Evolutionary conservation across 345 rosid genomes (phyloP), one percentile per base, ranked within the genome.

Genomic region (Psidium guajava): DNA sequence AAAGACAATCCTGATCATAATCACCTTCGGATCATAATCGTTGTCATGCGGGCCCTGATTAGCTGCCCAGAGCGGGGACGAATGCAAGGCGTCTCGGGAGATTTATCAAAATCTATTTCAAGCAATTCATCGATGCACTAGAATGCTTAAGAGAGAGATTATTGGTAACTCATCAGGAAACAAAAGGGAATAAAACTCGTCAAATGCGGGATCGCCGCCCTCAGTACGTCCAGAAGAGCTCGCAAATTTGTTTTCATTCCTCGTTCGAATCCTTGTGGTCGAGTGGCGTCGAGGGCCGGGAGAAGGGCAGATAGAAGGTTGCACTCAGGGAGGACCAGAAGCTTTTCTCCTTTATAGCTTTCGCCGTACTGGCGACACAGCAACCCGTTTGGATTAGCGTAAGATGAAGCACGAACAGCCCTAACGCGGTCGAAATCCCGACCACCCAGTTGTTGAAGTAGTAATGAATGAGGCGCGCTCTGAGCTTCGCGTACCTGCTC

Each of bases 371-470:
- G 6, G 80, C 80, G 3, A 69, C 80, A 2, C 80, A 5, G 5
- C 80, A 69, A 9, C 80, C 80, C 1, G 90, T 87, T 47, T 89
- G 90, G 21, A 89, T 53, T 6, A 85, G 54, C 6, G 88, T 74
- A 44, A 87, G 88, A 57, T 85, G 80, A 9, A 87, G 86, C 47
- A 16, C 82, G 24, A 59, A 5, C 28, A 83, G 12, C 5, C 88
- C 91, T 3, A 84, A 89, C 27, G 75, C 28, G 2, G 87, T 85
- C 11, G 91, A 90, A 20, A 90, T 74, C 15, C 84, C 86, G 16
- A 86, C 86, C n/a, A 73, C 86, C 86, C 86, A 85, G 82, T 27
- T 88, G 81, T 90, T 61, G 74, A 90, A 88, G 54, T 90, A 90
- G 69, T 86, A 53, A 80, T 82, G 87, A 28, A 83, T 87, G 82